Percentiles rank a stretch among this genome's conserved stretches.
phyloP scores from a whole-genome alignment of 352 stramenopile species.

The Ochromonadaceae sp. region DNA sequence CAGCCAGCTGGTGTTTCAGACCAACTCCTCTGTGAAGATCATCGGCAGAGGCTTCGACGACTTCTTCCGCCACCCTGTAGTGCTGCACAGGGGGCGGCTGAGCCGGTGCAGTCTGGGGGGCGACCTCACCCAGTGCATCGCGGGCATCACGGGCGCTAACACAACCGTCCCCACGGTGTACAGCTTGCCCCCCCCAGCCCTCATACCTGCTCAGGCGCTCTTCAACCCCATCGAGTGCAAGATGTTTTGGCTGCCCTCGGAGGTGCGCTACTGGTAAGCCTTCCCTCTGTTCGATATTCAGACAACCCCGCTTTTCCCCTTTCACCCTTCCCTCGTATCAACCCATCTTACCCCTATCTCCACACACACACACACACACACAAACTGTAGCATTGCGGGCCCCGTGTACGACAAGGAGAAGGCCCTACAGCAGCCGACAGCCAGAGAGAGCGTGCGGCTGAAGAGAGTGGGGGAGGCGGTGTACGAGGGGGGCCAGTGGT shows the following conservation, averaged over 20 bases:
- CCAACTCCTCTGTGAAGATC: neutral
- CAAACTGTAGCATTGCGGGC: neutral
- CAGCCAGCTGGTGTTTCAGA: neutral
- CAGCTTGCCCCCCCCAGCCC: neutral
- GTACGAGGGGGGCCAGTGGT: neutral
- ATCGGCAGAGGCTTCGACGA: slow-evolving; percentile 2
- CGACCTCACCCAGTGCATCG: neutral
- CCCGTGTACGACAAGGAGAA: neutral
- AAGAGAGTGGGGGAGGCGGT: neutral
- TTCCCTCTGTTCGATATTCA: neutral
- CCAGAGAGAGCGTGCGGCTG: neutral
- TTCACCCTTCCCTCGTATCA: neutral
- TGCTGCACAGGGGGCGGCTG: neutral
- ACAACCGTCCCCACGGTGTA: neutral
- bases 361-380: too few species aligned
- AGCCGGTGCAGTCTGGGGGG: neutral
- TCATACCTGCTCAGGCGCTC: neutral
- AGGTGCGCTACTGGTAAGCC: neutral
- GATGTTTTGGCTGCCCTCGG: neutral
- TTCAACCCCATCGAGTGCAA: neutral
- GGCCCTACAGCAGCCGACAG: neutral
- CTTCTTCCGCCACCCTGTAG: slow-evolving; percentile 1
- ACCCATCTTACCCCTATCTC: too few species aligned
- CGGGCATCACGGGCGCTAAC: neutral
- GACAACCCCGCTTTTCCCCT: neutral